Conservation (phyloP, 495 filamentous ascomycete species). For the Aspergillus bertholletiae region DNA sequence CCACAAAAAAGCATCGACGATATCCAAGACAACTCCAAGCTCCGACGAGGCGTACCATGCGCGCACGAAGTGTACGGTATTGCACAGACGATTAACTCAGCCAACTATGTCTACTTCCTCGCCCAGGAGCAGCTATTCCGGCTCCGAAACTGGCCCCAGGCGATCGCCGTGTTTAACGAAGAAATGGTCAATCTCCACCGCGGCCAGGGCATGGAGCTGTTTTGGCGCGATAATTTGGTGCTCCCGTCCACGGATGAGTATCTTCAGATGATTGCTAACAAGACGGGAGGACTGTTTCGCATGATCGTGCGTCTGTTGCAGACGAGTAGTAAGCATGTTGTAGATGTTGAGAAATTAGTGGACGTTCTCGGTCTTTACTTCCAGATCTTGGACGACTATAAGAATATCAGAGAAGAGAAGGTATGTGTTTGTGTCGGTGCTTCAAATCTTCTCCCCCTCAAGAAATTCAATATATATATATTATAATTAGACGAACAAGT, state of each 20-base stretch:
- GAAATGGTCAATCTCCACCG: slow-evolving; percentile 81
- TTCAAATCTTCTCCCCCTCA: too few species aligned
- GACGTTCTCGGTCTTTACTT: slow-evolving; percentile 69
- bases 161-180: slow-evolving; percentile 66
- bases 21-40: slow-evolving; percentile 70
- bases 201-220: slow-evolving; percentile 91
- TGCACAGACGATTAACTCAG: slow-evolving; percentile 88
- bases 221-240: slow-evolving; percentile 80
- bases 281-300: slow-evolving; percentile 89
- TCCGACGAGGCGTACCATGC: slow-evolving; percentile 79
- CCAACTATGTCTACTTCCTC: slow-evolving; percentile 86
- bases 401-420: slow-evolving; percentile 57
- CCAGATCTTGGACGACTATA: slow-evolving; percentile 84
- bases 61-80: slow-evolving; percentile 85
- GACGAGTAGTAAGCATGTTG: not conserved
- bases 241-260: slow-evolving; percentile 92
- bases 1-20: slow-evolving; percentile 87
- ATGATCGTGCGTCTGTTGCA: slow-evolving; percentile 86
- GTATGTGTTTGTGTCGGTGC: too few species aligned
- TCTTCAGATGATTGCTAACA: slow-evolving; percentile 88
- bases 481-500: too few species aligned
- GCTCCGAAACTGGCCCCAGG: slow-evolving; percentile 55
- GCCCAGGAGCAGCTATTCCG: slow-evolving; percentile 66
- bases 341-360: not conserved
- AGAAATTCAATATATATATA: too few species aligned